Conservation (phyloP, 1,139 yeast genomes). For the Blastobotrys buckinghamii region DNA sequence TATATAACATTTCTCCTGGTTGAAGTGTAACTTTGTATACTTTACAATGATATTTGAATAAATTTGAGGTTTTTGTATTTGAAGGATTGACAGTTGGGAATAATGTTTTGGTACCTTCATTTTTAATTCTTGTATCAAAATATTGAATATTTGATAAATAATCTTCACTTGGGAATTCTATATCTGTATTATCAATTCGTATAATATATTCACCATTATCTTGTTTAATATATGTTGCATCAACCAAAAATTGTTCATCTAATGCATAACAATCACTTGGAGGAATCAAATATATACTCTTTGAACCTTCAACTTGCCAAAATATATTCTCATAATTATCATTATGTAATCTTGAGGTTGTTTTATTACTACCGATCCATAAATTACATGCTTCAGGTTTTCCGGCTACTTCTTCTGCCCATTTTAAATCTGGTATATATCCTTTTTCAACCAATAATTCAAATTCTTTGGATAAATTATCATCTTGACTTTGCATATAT, state of each 20-base stretch:
- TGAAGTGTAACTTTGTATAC: slow-evolving; percentile 28
- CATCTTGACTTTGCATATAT: slow-evolving; percentile 38
- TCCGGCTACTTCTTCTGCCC: slow-evolving; percentile 27
- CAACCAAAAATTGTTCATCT: slow-evolving; percentile 26
- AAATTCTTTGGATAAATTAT: slow-evolving; percentile 29
- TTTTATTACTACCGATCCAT: slow-evolving; percentile 35
- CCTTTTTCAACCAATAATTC: slow-evolving; percentile 15
- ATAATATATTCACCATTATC: slow-evolving; percentile 13
- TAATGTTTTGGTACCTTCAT: slow-evolving; percentile 19
- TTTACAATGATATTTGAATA: slow-evolving; percentile 20
- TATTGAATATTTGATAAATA: too few relatives aligned
- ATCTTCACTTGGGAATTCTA: slow-evolving; percentile 9
- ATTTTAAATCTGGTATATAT: slow-evolving; percentile 21
- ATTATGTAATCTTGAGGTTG: slow-evolving; percentile 36
- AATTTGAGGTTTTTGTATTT: slow-evolving; percentile 16
- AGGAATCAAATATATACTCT: slow-evolving; percentile 34
- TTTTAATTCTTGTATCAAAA: too few relatives aligned
- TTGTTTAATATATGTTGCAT: slow-evolving; percentile 25
- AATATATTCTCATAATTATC: slow-evolving; percentile 38
- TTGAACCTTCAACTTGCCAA: slow-evolving; percentile 33
- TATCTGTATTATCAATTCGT: slow-evolving; percentile 18
- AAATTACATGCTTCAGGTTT: slow-evolving; percentile 35
- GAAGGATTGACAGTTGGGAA: slow-evolving; percentile 34
- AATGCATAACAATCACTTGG: slow-evolving; percentile 31
- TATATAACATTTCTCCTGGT: slow-evolving; percentile 36